Evolutionary conservation across 2,329 filamentous ascomycete genomes (phyloP).

Genomic region (Talaromyces piceae): DNA sequence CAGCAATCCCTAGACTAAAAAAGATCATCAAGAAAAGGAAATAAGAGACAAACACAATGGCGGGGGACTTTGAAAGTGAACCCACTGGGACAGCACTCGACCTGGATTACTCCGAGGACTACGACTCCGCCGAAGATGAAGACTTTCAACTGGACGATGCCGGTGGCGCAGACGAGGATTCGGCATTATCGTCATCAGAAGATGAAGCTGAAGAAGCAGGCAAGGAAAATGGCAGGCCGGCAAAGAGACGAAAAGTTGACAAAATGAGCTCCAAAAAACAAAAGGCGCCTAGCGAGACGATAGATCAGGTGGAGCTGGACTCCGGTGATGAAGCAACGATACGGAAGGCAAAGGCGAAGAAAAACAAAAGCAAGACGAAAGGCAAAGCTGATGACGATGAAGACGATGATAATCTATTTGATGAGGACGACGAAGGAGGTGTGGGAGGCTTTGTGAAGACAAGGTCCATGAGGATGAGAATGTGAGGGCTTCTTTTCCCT

Average conservation of each 20-base stretch:
- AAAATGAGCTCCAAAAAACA: conserved; percentile 22
- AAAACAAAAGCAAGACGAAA: conserved; percentile 25
- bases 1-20: too few relatives aligned
- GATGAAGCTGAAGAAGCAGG: conserved; percentile 27
- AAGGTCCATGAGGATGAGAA: conserved; percentile 44
- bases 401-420: conserved; percentile 29
- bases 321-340: conserved; percentile 54
- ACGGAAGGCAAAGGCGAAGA: conserved; percentile 38
- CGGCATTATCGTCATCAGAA: conserved; percentile 21
- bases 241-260: conserved; percentile 31
- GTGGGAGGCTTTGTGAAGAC: conserved; percentile 48
- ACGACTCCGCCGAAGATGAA: conserved; percentile 33
- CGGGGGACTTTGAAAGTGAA: neutral
- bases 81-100: conserved; percentile 14
- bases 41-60: conserved; percentile 7
- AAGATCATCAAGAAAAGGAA: too few relatives aligned
- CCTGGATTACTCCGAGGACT: conserved; percentile 26
- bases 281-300: conserved; percentile 3
- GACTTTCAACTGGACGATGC: conserved; percentile 40
- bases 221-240: conserved; percentile 18
- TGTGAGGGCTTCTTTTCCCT: conserved; percentile 26
- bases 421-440: conserved; percentile 39
- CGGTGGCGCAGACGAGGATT: conserved; percentile 26
- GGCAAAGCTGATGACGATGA: conserved; percentile 26
- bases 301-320: conserved; percentile 38